phyloP scores from a whole-genome alignment of 2,329 filamentous ascomycete genomes.

The Rutstroemia sp. region DNA sequence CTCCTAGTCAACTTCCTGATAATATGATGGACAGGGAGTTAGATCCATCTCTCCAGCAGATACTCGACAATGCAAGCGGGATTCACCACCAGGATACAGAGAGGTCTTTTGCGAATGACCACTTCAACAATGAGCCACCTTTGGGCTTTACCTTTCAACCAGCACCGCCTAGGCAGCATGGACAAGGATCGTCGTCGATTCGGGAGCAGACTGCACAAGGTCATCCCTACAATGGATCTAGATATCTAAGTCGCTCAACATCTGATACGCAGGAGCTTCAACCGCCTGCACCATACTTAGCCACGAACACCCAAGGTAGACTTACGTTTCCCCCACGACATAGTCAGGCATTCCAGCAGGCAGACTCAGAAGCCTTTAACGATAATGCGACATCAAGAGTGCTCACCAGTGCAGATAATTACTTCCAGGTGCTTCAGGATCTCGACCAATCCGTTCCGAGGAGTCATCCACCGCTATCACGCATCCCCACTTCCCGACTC shows the following conservation, averaged over 20 bases:
- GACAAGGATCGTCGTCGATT: neutral
- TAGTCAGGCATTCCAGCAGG: neutral
- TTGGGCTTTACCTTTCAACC: neutral
- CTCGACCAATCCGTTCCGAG: too few species aligned
- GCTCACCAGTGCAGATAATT: constrained; percentile 21
- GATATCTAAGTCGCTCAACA: neutral
- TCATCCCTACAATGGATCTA: neutral
- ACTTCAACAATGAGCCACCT: neutral
- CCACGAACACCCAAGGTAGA: too few species aligned
- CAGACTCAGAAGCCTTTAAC: neutral
- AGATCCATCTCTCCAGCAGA: too few species aligned
- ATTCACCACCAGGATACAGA: neutral
- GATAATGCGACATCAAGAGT: constrained; percentile 9
- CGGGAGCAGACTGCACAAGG: too few species aligned
- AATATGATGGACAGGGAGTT: too few species aligned
- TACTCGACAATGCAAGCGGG: too few species aligned
- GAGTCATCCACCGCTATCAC: neutral
- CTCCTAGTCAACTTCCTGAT: too few species aligned
- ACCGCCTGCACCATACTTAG: too few species aligned
- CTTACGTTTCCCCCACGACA: too few species aligned
- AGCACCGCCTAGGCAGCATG: neutral
- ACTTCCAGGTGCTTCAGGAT: constrained; percentile 13
- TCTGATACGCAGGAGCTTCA: neutral
- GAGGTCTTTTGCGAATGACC: neutral
- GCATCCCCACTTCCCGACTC: neutral